Base-by-base conservation (phyloP, 2,329 filamentous ascomycete species). In the Colletotrichum cereale region DNA sequence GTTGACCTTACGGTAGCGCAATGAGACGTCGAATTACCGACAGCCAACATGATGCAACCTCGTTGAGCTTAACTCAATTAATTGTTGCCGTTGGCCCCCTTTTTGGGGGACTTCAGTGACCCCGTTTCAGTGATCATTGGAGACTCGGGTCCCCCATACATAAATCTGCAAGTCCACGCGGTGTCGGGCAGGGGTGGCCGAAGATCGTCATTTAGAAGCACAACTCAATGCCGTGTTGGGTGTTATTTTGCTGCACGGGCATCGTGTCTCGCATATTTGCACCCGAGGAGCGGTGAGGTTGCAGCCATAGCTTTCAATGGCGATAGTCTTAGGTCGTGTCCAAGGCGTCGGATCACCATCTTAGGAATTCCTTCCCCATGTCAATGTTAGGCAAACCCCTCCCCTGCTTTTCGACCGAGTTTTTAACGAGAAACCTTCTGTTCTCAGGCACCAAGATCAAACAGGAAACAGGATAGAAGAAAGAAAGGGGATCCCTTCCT, bases 201-300 rank as follows among this genome's bases (percentile, higher is more conserved):
- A 67, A 42, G 67, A 71, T 71, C 67, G 5, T 57, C 48, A 71
- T 71, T 44, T 38, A 40, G 38, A 61, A 36, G 48, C 63, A 62
- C 57, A 36, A 62, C 29, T 50, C 56, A 62, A 50, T 48, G 11
- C 50, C 34, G 21, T 26, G 36, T 61, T 10, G 34, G 34, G 40
- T 44, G 67, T 42, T 38, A 11, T 18, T 34, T 29, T 36, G n/a
- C 47, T 8, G 14, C 6, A 61, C 26, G 29, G 3, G 14, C 18
- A 61, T 24, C 26, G n/a, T 31, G 24, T 5, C 18, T n/a, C 40
- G 34, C 2, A 29, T 16, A 6, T 34, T 24, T 31, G 1, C 24
- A 5, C 8, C 36, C n/a, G 31, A 38, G 58, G 21, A 31, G 58
- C 58, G 58, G 58, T 62, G 29, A 48, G 24, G 6, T 47, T 26